phyloP scores from a whole-genome alignment of 148 eudicot species.

The Vaccinium darrowii region DNA sequence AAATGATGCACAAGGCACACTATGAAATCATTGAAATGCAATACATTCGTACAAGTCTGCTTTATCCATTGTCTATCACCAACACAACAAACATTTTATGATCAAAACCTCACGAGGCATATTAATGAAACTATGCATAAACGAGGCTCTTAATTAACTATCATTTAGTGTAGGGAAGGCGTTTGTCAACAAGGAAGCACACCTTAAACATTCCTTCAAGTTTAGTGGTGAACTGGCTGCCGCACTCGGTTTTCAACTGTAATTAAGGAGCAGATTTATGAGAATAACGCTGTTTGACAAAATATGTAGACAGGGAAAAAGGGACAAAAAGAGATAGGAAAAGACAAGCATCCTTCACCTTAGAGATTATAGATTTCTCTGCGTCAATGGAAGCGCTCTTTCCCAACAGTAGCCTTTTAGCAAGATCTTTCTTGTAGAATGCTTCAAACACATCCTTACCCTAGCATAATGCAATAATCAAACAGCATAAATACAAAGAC shows the following conservation, averaged over 20 bases:
- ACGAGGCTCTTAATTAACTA: background rate
- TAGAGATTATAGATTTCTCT: conserved; percentile 92
- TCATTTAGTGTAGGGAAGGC: background rate
- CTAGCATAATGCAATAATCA: conserved; percentile 29
- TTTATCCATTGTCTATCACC: background rate
- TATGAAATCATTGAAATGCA: background rate
- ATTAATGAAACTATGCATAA: background rate
- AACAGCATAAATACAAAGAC: background rate
- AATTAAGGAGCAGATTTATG: conserved; percentile 20
- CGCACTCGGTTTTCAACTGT: conserved; percentile 94
- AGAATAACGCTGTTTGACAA: background rate
- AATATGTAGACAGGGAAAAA: background rate
- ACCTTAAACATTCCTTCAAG: conserved; percentile 99
- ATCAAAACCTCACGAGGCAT: background rate
- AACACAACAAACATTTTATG: background rate
- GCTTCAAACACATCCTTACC: conserved; percentile 99
- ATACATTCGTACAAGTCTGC: background rate
- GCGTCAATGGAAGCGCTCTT: conserved; percentile 98
- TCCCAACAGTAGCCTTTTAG: conserved; percentile 85
- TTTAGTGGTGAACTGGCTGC: conserved; percentile 93
- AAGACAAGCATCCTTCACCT: conserved; percentile 41
- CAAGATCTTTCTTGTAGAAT: conserved; percentile 92
- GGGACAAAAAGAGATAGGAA: background rate
- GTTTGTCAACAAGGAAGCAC: conserved; percentile 17
- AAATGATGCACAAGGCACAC: background rate